phyloP scores from a whole-genome alignment of 1,284 basidiomycete genomes.

The Rhizoctonia solani region DNA sequence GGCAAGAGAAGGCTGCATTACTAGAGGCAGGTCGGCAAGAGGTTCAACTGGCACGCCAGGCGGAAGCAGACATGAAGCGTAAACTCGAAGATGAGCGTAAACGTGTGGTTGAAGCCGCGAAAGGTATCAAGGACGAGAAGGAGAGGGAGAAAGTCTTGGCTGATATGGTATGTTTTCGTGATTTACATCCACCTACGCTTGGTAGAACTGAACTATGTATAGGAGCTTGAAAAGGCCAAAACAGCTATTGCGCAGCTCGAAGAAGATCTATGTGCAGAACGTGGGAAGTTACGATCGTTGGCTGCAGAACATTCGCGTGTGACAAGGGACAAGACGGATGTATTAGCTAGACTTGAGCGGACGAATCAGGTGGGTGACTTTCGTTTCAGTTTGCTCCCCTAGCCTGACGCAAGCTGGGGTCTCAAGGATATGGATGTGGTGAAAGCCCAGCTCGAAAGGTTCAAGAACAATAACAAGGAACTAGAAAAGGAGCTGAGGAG shows the following conservation, averaged over 20 bases:
- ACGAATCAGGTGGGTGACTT: slow-evolving; percentile 62
- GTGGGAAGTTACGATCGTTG: slow-evolving; percentile 62
- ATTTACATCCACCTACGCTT: not conserved
- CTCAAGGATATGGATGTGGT: slow-evolving; percentile 75
- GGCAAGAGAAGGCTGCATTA: slow-evolving; percentile 70
- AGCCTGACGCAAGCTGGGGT: slow-evolving; percentile 1
- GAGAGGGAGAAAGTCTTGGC: slow-evolving; percentile 49
- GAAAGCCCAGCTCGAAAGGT: slow-evolving; percentile 62
- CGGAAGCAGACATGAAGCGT: slow-evolving; percentile 66
- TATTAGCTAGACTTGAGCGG: slow-evolving; percentile 63
- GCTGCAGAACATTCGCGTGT: slow-evolving; percentile 63
- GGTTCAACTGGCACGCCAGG: slow-evolving; percentile 52
- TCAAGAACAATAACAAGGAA: slow-evolving; percentile 69
- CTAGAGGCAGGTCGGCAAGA: slow-evolving; percentile 55
- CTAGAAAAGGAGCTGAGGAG: slow-evolving; percentile 70
- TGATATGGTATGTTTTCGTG: slow-evolving; percentile 58
- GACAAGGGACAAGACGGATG: slow-evolving; percentile 63
- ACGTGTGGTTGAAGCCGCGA: slow-evolving; percentile 33
- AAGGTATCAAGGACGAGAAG: slow-evolving; percentile 36
- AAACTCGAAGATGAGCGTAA: slow-evolving; percentile 55
- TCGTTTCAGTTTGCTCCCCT: not conserved
- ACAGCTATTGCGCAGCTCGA: slow-evolving; percentile 68
- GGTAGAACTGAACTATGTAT: not conserved
- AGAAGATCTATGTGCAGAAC: slow-evolving; percentile 65
- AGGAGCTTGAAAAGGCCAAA: slow-evolving; percentile 74